Conservation (phyloP, 2,329 filamentous ascomycete species). For the Apiospora marii region DNA sequence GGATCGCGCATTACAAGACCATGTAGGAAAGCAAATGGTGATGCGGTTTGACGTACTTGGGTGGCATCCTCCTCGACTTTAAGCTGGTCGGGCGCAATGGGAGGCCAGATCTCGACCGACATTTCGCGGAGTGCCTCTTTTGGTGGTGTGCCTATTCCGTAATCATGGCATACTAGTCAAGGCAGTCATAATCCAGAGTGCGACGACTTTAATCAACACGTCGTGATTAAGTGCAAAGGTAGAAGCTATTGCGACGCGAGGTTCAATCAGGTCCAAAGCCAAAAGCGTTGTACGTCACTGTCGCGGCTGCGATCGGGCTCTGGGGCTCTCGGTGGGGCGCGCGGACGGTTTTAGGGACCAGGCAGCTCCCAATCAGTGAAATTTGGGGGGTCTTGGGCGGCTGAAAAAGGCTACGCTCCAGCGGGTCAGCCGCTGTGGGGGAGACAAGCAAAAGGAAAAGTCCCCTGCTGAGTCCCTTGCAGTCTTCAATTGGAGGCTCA, state of each 20-base stretch:
- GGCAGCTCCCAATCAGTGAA: background rate
- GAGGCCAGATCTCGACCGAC: conserved; percentile 68
- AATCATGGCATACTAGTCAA: background rate
- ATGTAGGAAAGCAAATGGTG: background rate
- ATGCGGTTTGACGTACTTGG: conserved; percentile 51
- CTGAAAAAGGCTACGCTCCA: conserved; percentile 8
- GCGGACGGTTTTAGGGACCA: background rate
- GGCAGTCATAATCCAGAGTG: conserved; percentile 1
- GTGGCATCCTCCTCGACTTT: conserved; percentile 57
- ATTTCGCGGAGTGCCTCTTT: conserved; percentile 44
- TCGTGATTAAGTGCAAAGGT: background rate
- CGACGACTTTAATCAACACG: background rate
- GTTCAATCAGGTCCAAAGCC: background rate
- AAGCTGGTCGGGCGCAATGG: conserved; percentile 58
- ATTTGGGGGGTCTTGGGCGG: background rate
- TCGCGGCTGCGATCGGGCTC: background rate
- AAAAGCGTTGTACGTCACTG: background rate
- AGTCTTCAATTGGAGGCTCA: background rate
- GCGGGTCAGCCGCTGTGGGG: conserved; percentile 17
- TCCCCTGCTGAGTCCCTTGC: conserved; percentile 2
- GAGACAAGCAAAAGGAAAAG: background rate
- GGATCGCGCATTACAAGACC: background rate
- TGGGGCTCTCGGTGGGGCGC: background rate
- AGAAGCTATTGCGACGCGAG: background rate
- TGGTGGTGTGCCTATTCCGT: conserved; percentile 4